phyloP scores from a whole-genome alignment of 129 eudicot genomes.

The Ambrosia artemisiifolia region DNA sequence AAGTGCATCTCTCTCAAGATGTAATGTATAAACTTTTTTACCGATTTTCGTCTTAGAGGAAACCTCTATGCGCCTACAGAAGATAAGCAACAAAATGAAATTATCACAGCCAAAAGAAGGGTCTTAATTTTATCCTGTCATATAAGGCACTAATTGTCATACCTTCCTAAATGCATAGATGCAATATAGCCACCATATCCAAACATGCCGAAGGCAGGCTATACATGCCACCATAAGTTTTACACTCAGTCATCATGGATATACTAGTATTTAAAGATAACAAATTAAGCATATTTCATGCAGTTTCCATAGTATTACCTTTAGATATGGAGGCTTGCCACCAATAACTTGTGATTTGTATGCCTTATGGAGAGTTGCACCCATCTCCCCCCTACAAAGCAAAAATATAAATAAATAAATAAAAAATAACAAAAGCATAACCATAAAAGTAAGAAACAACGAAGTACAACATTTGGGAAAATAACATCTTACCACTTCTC shows the following conservation, averaged over 20 bases:
- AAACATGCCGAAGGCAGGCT: slow-evolving; percentile 90
- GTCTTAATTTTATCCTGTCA: not conserved
- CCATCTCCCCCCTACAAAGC: slow-evolving; percentile 72
- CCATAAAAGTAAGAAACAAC: slow-evolving; percentile 14
- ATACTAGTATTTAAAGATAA: not conserved
- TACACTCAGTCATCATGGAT: not conserved
- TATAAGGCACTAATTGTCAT: not conserved
- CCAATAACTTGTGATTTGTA: slow-evolving; percentile 55
- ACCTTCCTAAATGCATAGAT: slow-evolving; percentile 82
- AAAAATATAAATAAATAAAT: no score
- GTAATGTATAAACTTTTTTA: slow-evolving; percentile 54
- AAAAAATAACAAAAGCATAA: slow-evolving; percentile 4
- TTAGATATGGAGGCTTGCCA: slow-evolving; percentile 70
- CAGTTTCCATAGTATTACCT: slow-evolving; percentile 29
- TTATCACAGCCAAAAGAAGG: not conserved
- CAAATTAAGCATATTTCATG: not conserved
- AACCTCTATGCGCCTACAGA: slow-evolving; percentile 48
- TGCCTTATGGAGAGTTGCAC: no score
- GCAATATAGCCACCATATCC: slow-evolving; percentile 80
- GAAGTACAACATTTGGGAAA: not conserved
- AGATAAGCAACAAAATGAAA: slow-evolving; percentile 1
- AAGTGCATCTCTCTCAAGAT: slow-evolving; percentile 59
- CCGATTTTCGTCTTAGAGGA: slow-evolving; percentile 61
- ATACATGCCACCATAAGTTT: slow-evolving; percentile 21
- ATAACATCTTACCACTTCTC: slow-evolving; percentile 58